These are phyloP conservation scores for Gaultheria prostrata DNA, from an alignment of 148 eudicot species.

Conservation along the genomic window DNA sequence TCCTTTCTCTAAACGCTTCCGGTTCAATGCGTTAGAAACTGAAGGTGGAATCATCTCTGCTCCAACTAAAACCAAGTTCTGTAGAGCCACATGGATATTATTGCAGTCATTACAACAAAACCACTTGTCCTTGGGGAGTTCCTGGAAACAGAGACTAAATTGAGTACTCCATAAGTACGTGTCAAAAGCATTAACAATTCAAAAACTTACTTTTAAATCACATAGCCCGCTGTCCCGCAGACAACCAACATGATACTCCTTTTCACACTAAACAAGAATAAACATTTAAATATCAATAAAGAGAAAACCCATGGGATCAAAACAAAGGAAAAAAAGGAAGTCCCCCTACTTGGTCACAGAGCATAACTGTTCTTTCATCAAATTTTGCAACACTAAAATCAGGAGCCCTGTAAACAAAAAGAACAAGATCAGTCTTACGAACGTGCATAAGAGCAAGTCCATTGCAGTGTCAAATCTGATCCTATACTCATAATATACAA, in stretches of 20 bases:
- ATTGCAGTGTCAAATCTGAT: too few species aligned
- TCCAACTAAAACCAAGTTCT: slow-evolving; percentile 46
- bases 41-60: slow-evolving; percentile 48
- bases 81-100: slow-evolving; percentile 51
- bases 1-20: slow-evolving; percentile 49
- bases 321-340: neutral
- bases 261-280: slow-evolving; percentile 67
- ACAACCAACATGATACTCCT: slow-evolving; percentile 95
- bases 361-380: slow-evolving; percentile 87
- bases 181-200: neutral
- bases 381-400: slow-evolving; percentile 81
- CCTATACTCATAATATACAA: too few species aligned
- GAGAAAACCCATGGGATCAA: neutral
- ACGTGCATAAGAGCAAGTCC: too few species aligned
- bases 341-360: slow-evolving; percentile 83
- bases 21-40: slow-evolving; percentile 34
- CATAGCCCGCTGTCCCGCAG: slow-evolving; percentile 65
- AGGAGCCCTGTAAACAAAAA: slow-evolving; percentile 44
- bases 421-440: slow-evolving; percentile 1
- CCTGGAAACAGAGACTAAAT: slow-evolving; percentile 40
- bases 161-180: neutral
- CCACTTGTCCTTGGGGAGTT: slow-evolving; percentile 82
- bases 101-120: slow-evolving; percentile 78
- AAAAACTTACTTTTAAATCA: slow-evolving; percentile 66
- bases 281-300: neutral